These are phyloP conservation scores for Saccharomycodes ludwigii DNA, from an alignment of 805 yeast genomes.

Conservation along the genomic window DNA sequence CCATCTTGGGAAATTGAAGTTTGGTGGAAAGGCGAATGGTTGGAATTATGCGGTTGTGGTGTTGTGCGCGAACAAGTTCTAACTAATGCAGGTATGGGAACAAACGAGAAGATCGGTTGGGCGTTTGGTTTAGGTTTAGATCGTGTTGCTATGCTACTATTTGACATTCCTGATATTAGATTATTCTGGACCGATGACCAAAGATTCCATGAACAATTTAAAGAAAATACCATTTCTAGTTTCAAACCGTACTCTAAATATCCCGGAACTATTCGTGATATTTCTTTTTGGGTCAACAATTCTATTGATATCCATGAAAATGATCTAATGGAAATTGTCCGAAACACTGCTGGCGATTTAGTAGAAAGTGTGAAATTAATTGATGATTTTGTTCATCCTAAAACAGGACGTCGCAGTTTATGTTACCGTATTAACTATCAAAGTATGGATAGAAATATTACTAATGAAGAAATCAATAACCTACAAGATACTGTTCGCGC, in stretches of 20 bases:
- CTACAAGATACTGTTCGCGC: slow-evolving; percentile 56
- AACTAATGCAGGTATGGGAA: slow-evolving; percentile 52
- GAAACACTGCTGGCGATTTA: slow-evolving; percentile 73
- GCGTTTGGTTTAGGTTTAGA: slow-evolving; percentile 96
- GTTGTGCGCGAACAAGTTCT: slow-evolving; percentile 71
- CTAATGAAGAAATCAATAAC: slow-evolving; percentile 71
- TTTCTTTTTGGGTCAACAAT: slow-evolving; percentile 71
- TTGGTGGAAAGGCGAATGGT: slow-evolving; percentile 98
- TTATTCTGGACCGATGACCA: slow-evolving; percentile 82
- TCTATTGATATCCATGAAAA: slow-evolving; percentile 53
- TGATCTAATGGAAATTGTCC: slow-evolving; percentile 87
- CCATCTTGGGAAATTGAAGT: slow-evolving; percentile 98
- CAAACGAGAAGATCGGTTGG: slow-evolving; percentile 68
- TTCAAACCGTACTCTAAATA: slow-evolving; percentile 85
- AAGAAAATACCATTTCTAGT: slow-evolving; percentile 46
- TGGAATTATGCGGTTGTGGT: slow-evolving; percentile 95
- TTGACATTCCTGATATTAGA: slow-evolving; percentile 91
- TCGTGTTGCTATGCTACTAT: slow-evolving; percentile 87
- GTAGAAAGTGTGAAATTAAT: slow-evolving; percentile 74
- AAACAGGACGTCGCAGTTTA: slow-evolving; percentile 60
- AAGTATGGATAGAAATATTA: slow-evolving; percentile 87
- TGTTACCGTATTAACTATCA: slow-evolving; percentile 89
- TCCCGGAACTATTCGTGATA: slow-evolving; percentile 78
- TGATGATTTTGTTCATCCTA: slow-evolving; percentile 81
- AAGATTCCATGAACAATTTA: slow-evolving; percentile 65